phyloP scores from a whole-genome alignment of 768 basidiomycete genomes.

The Hygrocybe punicea region DNA sequence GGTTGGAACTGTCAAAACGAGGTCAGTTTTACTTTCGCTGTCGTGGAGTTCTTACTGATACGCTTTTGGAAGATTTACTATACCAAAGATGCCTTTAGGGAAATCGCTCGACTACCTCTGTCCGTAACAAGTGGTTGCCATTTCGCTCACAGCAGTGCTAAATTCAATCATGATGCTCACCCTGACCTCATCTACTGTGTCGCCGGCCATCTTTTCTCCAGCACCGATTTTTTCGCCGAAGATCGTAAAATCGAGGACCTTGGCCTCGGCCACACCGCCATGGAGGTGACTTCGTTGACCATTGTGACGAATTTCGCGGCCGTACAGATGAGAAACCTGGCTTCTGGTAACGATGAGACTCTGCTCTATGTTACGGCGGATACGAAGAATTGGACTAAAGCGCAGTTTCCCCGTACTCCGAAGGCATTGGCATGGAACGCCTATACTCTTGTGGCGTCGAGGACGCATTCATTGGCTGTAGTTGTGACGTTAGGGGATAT shows the following conservation, averaged over 20 bases:
- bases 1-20: slow-evolving; percentile 62
- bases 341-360: slow-evolving; percentile 64
- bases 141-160: slow-evolving; percentile 83
- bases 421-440: slow-evolving; percentile 82
- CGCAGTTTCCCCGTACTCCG: slow-evolving; percentile 91
- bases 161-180: slow-evolving; percentile 77
- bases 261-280: slow-evolving; percentile 78
- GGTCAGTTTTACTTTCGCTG: slow-evolving; percentile 40
- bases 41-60: slow-evolving; percentile 3
- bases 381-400: slow-evolving; percentile 79
- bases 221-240: slow-evolving; percentile 75
- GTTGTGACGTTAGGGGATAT: slow-evolving; percentile 80
- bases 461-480: slow-evolving; percentile 88
- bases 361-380: slow-evolving; percentile 84
- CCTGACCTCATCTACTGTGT: slow-evolving; percentile 84
- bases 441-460: slow-evolving; percentile 94
- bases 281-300: slow-evolving; percentile 88
- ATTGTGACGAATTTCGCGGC: slow-evolving; percentile 92
- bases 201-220: slow-evolving; percentile 78
- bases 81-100: slow-evolving; percentile 78
- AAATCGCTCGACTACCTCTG: slow-evolving; percentile 57
- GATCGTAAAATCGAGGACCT: slow-evolving; percentile 75
- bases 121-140: slow-evolving; percentile 71
- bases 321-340: slow-evolving; percentile 77
- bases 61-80: slow-evolving; percentile 69